Conservation (phyloP, 2,329 filamentous ascomycete genomes). For the Fusarium nematophilum region DNA sequence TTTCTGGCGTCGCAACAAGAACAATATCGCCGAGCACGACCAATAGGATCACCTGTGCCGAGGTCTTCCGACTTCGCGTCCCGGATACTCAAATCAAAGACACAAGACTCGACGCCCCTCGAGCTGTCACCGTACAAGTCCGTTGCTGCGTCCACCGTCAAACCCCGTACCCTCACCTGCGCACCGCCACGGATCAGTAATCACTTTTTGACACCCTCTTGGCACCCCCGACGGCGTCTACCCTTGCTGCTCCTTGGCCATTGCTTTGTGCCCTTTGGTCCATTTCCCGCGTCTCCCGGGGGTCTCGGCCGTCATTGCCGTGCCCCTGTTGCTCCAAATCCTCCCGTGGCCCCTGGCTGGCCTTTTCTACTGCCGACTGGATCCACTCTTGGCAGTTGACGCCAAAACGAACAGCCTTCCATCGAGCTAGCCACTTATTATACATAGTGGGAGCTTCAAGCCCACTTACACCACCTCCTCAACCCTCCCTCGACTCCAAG, state of each 20-base stretch:
- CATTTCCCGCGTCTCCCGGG: slow-evolving; percentile 8
- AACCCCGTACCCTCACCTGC: slow-evolving; percentile 11
- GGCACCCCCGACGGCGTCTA: not conserved
- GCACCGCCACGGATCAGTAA: slow-evolving; percentile 32
- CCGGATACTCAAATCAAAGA: no score
- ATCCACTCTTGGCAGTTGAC: slow-evolving; percentile 32
- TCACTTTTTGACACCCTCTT: slow-evolving; percentile 3
- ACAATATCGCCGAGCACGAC: not conserved
- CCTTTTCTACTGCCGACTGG: slow-evolving; percentile 2
- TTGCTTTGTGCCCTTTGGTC: slow-evolving; percentile 1
- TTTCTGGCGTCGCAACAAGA: slow-evolving; percentile 22
- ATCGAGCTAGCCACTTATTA: slow-evolving; percentile 22
- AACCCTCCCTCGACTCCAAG: slow-evolving; percentile 12
- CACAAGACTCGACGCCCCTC: slow-evolving; percentile 4
- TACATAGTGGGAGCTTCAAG: slow-evolving; percentile 27
- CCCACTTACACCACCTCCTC: slow-evolving; percentile 28
- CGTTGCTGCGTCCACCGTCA: slow-evolving; percentile 11
- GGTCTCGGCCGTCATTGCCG: slow-evolving; percentile 17
- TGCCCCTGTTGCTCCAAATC: slow-evolving; percentile 17
- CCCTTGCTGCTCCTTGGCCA: slow-evolving; percentile 2
- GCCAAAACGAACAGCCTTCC: slow-evolving; percentile 24
- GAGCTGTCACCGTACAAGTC: not conserved
- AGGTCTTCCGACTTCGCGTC: no score
- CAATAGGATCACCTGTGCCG: no score
- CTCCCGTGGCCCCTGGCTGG: not conserved